Evolutionary conservation across 2,329 filamentous ascomycete species (phyloP).

Genomic region (Trichoderma lentiforme): DNA sequence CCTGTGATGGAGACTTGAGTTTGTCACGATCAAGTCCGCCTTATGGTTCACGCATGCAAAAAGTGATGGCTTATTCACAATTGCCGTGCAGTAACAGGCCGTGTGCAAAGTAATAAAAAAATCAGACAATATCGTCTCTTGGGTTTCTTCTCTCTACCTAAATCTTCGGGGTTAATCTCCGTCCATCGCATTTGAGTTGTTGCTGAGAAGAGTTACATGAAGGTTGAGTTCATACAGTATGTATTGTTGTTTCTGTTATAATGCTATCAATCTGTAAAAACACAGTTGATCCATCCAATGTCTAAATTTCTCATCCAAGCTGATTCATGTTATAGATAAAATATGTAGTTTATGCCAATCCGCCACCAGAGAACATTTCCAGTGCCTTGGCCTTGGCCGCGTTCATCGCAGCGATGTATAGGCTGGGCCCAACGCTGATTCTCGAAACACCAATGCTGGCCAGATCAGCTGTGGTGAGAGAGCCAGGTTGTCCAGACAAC

Average conservation of each 20-base stretch:
- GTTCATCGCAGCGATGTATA: conserved; percentile 42
- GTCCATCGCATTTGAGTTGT: not conserved
- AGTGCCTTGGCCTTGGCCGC: conserved; percentile 34
- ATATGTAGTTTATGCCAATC: not conserved
- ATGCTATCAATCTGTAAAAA: not conserved
- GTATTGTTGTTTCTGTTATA: not conserved
- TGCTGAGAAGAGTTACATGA: not conserved
- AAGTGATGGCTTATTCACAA: too few species aligned
- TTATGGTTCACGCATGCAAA: too few species aligned
- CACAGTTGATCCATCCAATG: not conserved
- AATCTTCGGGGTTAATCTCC: not conserved
- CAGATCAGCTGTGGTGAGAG: conserved; percentile 43
- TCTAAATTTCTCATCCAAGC: not conserved
- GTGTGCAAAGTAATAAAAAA: too few species aligned
- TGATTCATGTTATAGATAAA: not conserved
- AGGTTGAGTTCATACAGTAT: not conserved
- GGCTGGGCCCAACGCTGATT: conserved; percentile 51
- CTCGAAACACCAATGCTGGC: conserved; percentile 50
- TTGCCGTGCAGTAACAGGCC: too few species aligned
- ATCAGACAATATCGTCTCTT: not conserved
- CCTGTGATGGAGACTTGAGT: not conserved
- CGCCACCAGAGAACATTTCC: conserved; percentile 30
- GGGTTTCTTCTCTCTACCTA: too few species aligned
- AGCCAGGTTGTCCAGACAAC: conserved; percentile 34
- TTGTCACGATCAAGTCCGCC: too few species aligned